These are phyloP conservation scores for Amaranthus palmeri DNA, from an alignment of 148 eudicot species.

Conservation along the genomic window DNA sequence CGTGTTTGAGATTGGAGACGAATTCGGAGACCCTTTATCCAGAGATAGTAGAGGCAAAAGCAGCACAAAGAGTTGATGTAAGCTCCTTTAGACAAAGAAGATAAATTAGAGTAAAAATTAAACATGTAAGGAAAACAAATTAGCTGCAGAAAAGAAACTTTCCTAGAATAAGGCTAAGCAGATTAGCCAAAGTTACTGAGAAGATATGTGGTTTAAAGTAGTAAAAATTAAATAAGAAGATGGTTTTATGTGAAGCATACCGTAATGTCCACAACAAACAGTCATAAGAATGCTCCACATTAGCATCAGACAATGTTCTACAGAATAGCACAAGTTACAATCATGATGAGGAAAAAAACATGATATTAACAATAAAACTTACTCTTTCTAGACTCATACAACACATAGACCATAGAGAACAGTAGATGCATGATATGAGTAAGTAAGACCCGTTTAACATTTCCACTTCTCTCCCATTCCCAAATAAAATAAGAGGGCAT, in stretches of 20 bases:
- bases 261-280: constrained; percentile 83
- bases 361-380: too few relatives aligned
- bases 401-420: too few relatives aligned
- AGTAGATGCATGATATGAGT: too few relatives aligned
- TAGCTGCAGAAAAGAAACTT: neutral
- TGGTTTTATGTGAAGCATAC: constrained; percentile 36
- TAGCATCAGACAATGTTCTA: constrained; percentile 76
- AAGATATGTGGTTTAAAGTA: neutral
- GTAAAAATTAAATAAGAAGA: constrained; percentile 1
- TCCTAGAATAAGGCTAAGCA: neutral
- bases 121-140: neutral
- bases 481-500: too few relatives aligned
- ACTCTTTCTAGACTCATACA: too few relatives aligned
- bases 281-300: constrained; percentile 68
- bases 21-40: constrained; percentile 27
- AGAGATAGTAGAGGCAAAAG: constrained; percentile 36
- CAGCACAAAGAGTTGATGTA: constrained; percentile 55
- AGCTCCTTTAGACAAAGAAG: constrained; percentile 53
- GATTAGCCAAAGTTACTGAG: neutral
- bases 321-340: constrained; percentile 19
- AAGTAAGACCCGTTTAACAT: too few relatives aligned
- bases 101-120: constrained; percentile 12
- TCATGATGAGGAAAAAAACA: neutral
- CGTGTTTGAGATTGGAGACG: constrained; percentile 45
- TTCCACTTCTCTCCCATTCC: too few relatives aligned